These are phyloP conservation scores for Collybia nuda DNA, from an alignment of 768 basidiomycete genomes.

Conservation along the genomic window DNA sequence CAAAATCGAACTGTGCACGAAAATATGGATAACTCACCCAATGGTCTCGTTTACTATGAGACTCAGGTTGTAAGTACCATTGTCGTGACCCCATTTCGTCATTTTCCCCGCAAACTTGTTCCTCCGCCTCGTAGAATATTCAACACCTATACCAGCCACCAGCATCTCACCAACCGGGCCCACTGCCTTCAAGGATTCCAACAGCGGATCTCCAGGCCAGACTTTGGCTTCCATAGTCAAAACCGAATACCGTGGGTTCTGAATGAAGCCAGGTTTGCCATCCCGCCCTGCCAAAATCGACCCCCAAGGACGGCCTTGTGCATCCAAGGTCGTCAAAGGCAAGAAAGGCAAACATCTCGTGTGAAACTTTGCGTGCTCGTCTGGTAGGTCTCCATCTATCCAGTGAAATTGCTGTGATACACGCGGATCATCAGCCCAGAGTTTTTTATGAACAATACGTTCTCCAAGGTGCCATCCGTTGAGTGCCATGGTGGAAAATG, in stretches of 20 bases:
- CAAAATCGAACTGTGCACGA: neutral
- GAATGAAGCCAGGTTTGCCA: slow-evolving; percentile 48
- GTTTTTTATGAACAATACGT: slow-evolving; percentile 44
- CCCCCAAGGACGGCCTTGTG: slow-evolving; percentile 53
- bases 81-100: slow-evolving; percentile 26
- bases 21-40: slow-evolving; percentile 40
- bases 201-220: slow-evolving; percentile 59
- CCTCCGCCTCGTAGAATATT: slow-evolving; percentile 54
- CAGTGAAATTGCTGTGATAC: slow-evolving; percentile 30
- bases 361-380: slow-evolving; percentile 50
- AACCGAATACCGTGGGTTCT: slow-evolving; percentile 30
- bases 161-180: slow-evolving; percentile 25
- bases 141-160: slow-evolving; percentile 59
- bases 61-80: slow-evolving; percentile 31
- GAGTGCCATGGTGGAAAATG: slow-evolving; percentile 21
- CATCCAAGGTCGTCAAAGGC: slow-evolving; percentile 56
- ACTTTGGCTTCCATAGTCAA: slow-evolving; percentile 38
- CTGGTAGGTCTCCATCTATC: slow-evolving; percentile 47
- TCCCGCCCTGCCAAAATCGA: slow-evolving; percentile 48
- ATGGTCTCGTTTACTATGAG: slow-evolving; percentile 54
- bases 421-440: slow-evolving; percentile 38
- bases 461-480: slow-evolving; percentile 57
- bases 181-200: slow-evolving; percentile 29
- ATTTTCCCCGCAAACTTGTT: slow-evolving; percentile 62
- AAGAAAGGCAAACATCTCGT: slow-evolving; percentile 50